A percentile compares a stretch with the other conserved stretches of the same genome.
Evolutionary conservation across 2,329 filamentous ascomycete species (phyloP).

Genomic region (Immersiporthe knoxdaviesiana): DNA sequence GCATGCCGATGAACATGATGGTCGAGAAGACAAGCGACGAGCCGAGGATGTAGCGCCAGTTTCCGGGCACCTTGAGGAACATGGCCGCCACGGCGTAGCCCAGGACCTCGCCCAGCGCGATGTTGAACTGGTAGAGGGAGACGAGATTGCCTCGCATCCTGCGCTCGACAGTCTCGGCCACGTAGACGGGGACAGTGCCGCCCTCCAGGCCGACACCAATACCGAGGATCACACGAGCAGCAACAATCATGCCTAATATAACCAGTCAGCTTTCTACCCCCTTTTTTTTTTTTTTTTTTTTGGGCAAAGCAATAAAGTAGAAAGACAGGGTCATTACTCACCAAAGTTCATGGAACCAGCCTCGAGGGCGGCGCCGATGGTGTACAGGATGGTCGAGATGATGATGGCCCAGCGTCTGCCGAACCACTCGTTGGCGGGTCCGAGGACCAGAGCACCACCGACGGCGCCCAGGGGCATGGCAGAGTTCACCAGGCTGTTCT

Average conservation of each 20-base stretch:
- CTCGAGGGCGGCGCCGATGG: slow-evolving; percentile 68
- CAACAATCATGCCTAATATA: slow-evolving; percentile 63
- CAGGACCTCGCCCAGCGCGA: slow-evolving; percentile 73
- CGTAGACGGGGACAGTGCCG: slow-evolving; percentile 75
- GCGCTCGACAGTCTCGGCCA: slow-evolving; percentile 72
- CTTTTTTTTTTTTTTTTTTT: too few relatives aligned
- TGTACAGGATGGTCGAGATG: slow-evolving; percentile 70
- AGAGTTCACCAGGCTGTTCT: slow-evolving; percentile 70
- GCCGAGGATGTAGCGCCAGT: slow-evolving; percentile 76
- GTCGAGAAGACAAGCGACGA: slow-evolving; percentile 72
- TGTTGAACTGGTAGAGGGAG: slow-evolving; percentile 76
- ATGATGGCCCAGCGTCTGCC: slow-evolving; percentile 72
- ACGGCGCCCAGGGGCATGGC: slow-evolving; percentile 75
- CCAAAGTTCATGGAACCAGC: slow-evolving; percentile 69
- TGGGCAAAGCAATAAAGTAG: too few relatives aligned
- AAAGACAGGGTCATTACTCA: too few relatives aligned
- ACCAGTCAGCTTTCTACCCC: background rate
- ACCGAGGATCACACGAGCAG: slow-evolving; percentile 69
- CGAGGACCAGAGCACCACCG: slow-evolving; percentile 68
- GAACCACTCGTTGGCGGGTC: slow-evolving; percentile 68
- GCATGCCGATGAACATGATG: slow-evolving; percentile 64
- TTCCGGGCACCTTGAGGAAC: slow-evolving; percentile 69
- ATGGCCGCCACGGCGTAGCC: slow-evolving; percentile 75
- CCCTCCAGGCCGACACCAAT: slow-evolving; percentile 73
- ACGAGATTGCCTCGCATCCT: slow-evolving; percentile 72